Evolutionary conservation across 495 filamentous ascomycete genomes (phyloP).

Genomic region (Hypoxylon trugodes): DNA sequence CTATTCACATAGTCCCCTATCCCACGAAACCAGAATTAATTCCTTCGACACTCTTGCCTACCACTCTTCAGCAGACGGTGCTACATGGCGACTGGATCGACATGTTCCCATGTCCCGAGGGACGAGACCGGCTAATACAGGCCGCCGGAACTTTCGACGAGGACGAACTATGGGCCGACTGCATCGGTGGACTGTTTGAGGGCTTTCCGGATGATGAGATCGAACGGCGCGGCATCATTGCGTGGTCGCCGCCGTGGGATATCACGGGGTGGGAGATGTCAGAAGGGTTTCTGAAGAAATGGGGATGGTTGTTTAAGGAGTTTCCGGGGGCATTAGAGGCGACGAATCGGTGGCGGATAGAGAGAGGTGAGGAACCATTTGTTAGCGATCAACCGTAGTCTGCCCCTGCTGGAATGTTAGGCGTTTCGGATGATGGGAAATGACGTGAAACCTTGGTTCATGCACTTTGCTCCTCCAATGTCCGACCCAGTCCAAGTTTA

Average conservation of each 20-base stretch:
- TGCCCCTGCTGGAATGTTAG: no score
- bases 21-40: constrained; percentile 34
- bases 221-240: constrained; percentile 49
- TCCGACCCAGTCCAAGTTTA: no score
- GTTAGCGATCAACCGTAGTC: no score
- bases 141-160: constrained; percentile 52
- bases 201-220: constrained; percentile 50
- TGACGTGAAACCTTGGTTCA: no score
- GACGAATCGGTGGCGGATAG: constrained; percentile 55
- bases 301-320: constrained; percentile 52
- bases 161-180: constrained; percentile 52
- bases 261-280: constrained; percentile 56
- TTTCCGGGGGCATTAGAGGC: constrained; percentile 46
- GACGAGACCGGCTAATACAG: constrained; percentile 50
- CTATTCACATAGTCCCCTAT: constrained; percentile 47
- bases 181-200: constrained; percentile 50
- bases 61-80: constrained; percentile 47
- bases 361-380: constrained; percentile 50
- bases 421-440: no score
- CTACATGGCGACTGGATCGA: constrained; percentile 55
- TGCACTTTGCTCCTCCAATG: no score
- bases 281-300: constrained; percentile 56
- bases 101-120: constrained; percentile 47
- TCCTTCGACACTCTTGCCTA: constrained; percentile 47
- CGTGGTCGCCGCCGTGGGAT: constrained; percentile 53